Evolutionary conservation across 805 yeast genomes (phyloP).

Genomic region (Monosporozyma unispora): DNA sequence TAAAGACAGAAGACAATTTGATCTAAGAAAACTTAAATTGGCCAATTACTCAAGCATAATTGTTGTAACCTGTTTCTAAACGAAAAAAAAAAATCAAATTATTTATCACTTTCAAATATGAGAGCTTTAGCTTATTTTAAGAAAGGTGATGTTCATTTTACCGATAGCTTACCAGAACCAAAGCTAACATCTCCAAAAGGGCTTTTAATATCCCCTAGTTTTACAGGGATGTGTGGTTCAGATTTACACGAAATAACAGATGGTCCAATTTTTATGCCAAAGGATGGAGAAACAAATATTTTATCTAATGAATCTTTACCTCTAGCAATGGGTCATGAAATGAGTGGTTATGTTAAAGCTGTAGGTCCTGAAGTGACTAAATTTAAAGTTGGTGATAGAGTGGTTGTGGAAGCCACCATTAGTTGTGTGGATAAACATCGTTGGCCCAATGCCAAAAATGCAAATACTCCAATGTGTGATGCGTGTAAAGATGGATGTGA

Average conservation of each 20-base stretch:
- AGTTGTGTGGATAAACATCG: constrained; percentile 42
- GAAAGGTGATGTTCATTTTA: constrained; percentile 36
- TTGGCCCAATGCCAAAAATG: constrained; percentile 29
- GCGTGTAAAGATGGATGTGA: constrained; percentile 43
- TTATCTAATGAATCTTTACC: constrained; percentile 36
- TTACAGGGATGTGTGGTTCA: constrained; percentile 55
- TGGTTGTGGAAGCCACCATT: constrained; percentile 53
- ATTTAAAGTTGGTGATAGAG: constrained; percentile 46
- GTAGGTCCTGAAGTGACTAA: constrained; percentile 40
- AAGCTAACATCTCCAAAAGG: constrained; percentile 30
- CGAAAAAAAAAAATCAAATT: neutral
- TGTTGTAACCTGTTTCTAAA: neutral
- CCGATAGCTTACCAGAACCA: constrained; percentile 31
- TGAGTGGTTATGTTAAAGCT: constrained; percentile 37
- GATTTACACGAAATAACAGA: constrained; percentile 48
- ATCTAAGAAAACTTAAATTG: neutral
- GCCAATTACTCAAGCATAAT: neutral
- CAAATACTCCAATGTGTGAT: constrained; percentile 7
- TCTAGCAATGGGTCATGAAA: constrained; percentile 45
- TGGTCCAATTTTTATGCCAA: constrained; percentile 50
- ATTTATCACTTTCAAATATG: constrained; percentile 29
- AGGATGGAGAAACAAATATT: constrained; percentile 29
- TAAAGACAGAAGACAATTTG: too few relatives aligned
- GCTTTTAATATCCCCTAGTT: constrained; percentile 35
- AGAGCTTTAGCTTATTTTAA: constrained; percentile 41